Percentiles rank a stretch among this genome's conserved stretches.
Evolutionary conservation across 495 filamentous ascomycete species (phyloP).

Genomic region (Astrothelium subdiscretum): DNA sequence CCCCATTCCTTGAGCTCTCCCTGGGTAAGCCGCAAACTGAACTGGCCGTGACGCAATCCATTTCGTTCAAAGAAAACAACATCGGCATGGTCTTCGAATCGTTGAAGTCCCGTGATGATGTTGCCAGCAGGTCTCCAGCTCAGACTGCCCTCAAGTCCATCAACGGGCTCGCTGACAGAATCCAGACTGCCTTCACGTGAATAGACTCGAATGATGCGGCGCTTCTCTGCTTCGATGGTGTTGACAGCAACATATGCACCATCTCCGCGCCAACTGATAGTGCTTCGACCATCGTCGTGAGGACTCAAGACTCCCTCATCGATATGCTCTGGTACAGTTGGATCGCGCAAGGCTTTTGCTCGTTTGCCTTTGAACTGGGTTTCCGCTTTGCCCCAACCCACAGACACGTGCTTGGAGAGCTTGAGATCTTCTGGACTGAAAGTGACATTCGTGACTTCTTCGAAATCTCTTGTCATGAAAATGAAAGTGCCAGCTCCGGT

Average conservation of each 20-base stretch:
- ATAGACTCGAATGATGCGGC: conserved; percentile 77
- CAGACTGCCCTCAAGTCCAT: conserved; percentile 71
- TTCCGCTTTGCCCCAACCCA: conserved; percentile 96
- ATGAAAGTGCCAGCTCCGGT: conserved; percentile 70
- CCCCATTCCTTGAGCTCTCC: conserved; percentile 45
- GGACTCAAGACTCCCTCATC: conserved; percentile 69
- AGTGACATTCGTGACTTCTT: conserved; percentile 60
- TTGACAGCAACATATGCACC: conserved; percentile 85
- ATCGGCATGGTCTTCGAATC: conserved; percentile 54
- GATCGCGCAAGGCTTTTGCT: conserved; percentile 80
- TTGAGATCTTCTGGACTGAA: conserved; percentile 69
- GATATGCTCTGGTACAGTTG: conserved; percentile 86
- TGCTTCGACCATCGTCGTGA: conserved; percentile 55
- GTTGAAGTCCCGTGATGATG: conserved; percentile 73
- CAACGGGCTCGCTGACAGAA: conserved; percentile 86
- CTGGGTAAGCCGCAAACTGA: conserved; percentile 56
- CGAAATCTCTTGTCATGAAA: conserved; percentile 88
- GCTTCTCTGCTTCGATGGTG: conserved; percentile 49
- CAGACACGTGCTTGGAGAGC: conserved; percentile 87
- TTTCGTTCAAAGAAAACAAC: conserved; percentile 96
- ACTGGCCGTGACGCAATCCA: conserved; percentile 86
- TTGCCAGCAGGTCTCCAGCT: conserved; percentile 91
- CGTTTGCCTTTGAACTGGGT: conserved; percentile 94
- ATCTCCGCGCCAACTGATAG: conserved; percentile 89
- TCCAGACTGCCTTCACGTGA: conserved; percentile 81